Conservation (phyloP, 441 rosid genomes). For the Capsella rubella region DNA sequence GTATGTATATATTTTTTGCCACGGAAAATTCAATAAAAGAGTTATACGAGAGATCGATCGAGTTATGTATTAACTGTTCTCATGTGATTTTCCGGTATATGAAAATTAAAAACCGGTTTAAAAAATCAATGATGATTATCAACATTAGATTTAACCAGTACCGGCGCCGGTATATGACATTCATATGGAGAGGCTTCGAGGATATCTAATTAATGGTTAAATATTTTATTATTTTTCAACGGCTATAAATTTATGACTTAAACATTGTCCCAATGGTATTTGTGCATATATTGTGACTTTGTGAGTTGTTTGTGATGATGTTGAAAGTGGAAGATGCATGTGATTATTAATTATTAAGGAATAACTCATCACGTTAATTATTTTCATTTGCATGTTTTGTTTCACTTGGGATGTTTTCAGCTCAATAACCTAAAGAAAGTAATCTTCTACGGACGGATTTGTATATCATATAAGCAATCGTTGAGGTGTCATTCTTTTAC, state of each 20-base stretch:
- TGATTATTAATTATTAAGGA: neutral
- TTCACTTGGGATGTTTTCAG: neutral
- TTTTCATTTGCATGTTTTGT: no score
- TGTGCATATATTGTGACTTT: neutral
- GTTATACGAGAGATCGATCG: constrained; percentile 10
- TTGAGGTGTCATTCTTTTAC: neutral
- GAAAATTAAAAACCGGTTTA: neutral
- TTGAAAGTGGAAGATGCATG: neutral
- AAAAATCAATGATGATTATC: neutral
- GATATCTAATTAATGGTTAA: neutral
- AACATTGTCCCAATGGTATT: neutral
- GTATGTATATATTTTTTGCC: neutral
- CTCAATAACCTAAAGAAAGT: no score
- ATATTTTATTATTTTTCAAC: neutral
- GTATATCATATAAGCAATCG: neutral
- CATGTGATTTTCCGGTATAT: neutral
- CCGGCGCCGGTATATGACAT: no score
- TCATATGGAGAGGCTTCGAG: neutral
- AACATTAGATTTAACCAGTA: neutral
- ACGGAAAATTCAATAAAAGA: neutral
- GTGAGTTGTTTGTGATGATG: constrained; percentile 1
- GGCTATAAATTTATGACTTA: neutral
- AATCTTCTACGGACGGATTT: neutral
- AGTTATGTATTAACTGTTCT: neutral
- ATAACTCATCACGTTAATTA: no score